Conservation (phyloP, 495 filamentous ascomycete genomes). For the Xylaria grammica region DNA sequence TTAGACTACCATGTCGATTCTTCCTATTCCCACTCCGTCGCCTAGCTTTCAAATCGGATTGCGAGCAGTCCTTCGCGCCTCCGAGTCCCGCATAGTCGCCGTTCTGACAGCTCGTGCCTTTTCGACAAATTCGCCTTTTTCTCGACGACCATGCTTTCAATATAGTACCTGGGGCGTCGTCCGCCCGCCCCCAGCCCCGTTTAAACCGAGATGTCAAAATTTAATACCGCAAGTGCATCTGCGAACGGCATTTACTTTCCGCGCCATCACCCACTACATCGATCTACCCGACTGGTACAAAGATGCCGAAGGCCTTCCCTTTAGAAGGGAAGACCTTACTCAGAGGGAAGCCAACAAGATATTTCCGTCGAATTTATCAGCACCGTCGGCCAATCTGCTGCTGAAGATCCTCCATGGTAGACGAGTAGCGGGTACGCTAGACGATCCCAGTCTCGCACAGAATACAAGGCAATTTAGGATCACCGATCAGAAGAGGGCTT, state of each 20-base stretch:
- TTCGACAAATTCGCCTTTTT: slow-evolving; percentile 24
- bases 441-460: slow-evolving; percentile 49
- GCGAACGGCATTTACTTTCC: slow-evolving; percentile 36
- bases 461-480: slow-evolving; percentile 41
- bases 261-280: slow-evolving; percentile 46
- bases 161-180: slow-evolving; percentile 26
- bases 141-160: slow-evolving; percentile 25
- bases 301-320: slow-evolving; percentile 54
- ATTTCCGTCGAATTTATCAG: slow-evolving; percentile 62
- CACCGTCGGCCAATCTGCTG: slow-evolving; percentile 64
- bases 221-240: slow-evolving; percentile 29
- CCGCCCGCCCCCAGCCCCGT: slow-evolving; percentile 11
- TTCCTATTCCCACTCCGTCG: slow-evolving; percentile 27
- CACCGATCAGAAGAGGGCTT: slow-evolving; percentile 49
- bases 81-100: slow-evolving; percentile 23
- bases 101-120: slow-evolving; percentile 24
- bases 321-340: slow-evolving; percentile 51
- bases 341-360: slow-evolving; percentile 62
- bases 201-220: slow-evolving; percentile 10
- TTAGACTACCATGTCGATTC: slow-evolving; percentile 34
- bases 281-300: slow-evolving; percentile 53
- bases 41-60: slow-evolving; percentile 38
- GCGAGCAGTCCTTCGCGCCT: slow-evolving; percentile 32
- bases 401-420: slow-evolving; percentile 74
- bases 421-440: slow-evolving; percentile 75